A percentile compares a stretch with the other conserved stretches of the same genome.
These are phyloP conservation scores for Clathrus columnatus DNA, from an alignment of 768 basidiomycete genomes.

Conservation along the genomic window DNA sequence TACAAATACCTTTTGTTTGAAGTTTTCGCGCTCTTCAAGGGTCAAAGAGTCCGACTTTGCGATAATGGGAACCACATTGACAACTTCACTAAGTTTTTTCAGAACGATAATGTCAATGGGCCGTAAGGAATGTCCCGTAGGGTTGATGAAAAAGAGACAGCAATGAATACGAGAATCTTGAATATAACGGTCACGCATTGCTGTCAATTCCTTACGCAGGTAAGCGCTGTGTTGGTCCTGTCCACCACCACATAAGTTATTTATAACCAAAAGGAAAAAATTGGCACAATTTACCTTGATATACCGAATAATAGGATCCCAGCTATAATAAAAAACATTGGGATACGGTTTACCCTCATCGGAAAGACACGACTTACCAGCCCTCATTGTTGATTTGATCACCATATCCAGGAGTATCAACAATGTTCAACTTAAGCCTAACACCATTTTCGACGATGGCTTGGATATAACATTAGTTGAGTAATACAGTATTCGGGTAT, in stretches of 20 bases:
- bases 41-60: slow-evolving; percentile 96
- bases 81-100: slow-evolving; percentile 97
- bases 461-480: slow-evolving; percentile 22
- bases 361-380: slow-evolving; percentile 49
- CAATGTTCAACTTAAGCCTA: slow-evolving; percentile 89
- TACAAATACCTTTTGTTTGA: slow-evolving; percentile 76
- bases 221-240: slow-evolving; percentile 95
- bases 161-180: slow-evolving; percentile 98
- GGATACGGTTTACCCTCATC: neutral
- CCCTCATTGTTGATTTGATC: slow-evolving; percentile 99
- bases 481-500: neutral
- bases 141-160: slow-evolving; percentile 97
- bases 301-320: slow-evolving; percentile 98
- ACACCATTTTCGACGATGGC: slow-evolving; percentile 97
- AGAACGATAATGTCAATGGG: slow-evolving; percentile 97
- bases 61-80: slow-evolving; percentile 99
- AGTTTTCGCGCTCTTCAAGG: slow-evolving; percentile 80
- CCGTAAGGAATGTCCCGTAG: slow-evolving; percentile 91
- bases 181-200: slow-evolving; percentile 97
- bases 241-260: slow-evolving; percentile 9
- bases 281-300: slow-evolving; percentile 53
- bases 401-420: slow-evolving; percentile 97
- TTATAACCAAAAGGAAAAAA: neutral
- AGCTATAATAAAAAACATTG: slow-evolving; percentile 39
- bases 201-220: slow-evolving; percentile 96